Conservation (phyloP, 139 green algal genomes). For the Chlorella sp. region DNA sequence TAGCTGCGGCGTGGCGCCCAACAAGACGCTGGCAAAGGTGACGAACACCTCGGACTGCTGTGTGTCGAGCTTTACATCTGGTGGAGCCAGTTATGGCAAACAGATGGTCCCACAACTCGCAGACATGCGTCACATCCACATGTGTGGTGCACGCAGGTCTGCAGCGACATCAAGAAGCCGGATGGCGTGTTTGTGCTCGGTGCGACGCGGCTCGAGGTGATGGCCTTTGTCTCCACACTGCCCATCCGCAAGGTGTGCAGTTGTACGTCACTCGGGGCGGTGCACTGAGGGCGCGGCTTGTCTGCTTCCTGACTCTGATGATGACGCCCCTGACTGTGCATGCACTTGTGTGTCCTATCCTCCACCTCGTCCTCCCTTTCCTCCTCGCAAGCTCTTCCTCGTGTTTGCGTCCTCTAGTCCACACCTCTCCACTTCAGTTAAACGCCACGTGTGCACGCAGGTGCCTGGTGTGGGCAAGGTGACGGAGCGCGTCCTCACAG, state of each 20-base stretch:
- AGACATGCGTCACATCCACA: no score
- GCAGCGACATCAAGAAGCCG: constrained; percentile 81
- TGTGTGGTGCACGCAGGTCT: constrained; percentile 19
- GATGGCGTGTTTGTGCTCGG: constrained; percentile 67
- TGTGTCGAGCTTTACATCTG: no score
- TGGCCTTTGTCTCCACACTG: constrained; percentile 59
- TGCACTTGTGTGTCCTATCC: neutral
- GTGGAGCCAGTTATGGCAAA: no score
- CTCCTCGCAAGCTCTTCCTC: neutral
- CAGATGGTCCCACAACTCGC: no score
- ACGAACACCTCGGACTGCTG: no score
- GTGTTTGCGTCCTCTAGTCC: neutral
- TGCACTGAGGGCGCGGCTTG: no score
- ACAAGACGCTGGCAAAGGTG: constrained; percentile 81
- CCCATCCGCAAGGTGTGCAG: constrained; percentile 59
- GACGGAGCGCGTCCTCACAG: no score
- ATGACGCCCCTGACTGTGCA: neutral
- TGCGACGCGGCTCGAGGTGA: constrained; percentile 35
- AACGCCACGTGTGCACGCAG: neutral
- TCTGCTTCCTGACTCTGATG: neutral
- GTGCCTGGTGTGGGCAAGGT: no score
- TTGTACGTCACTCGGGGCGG: no score
- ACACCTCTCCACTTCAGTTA: neutral
- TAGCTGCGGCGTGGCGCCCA: constrained; percentile 64
- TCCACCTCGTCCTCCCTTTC: neutral